Conservation (phyloP, 768 basidiomycete species). For the Mrakia gelida region DNA sequence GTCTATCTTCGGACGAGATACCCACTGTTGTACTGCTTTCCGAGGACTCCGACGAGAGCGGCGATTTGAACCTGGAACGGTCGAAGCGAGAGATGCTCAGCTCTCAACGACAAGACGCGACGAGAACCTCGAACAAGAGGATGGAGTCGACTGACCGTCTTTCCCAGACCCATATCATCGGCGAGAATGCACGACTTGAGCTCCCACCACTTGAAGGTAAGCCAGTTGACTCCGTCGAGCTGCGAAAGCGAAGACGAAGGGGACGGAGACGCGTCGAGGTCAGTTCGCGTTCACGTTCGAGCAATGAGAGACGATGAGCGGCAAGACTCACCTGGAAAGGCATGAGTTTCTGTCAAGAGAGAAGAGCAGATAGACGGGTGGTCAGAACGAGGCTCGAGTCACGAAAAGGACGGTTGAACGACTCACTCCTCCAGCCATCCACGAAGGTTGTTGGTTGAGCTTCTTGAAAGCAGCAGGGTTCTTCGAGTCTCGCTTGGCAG, state of each 20-base stretch:
- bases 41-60: conserved; percentile 69
- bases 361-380: conserved; percentile 1
- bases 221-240: conserved; percentile 47
- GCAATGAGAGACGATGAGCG: background rate
- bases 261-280: background rate
- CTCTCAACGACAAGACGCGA: background rate
- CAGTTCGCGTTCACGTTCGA: background rate
- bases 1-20: background rate
- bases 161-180: conserved; percentile 91
- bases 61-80: conserved; percentile 69
- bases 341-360: conserved; percentile 55
- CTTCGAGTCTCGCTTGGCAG: conserved; percentile 37
- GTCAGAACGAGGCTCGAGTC: background rate
- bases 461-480: conserved; percentile 46
- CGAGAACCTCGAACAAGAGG: too few species aligned
- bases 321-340: conserved; percentile 65
- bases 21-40: conserved; percentile 49
- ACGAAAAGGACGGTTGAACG: too few species aligned
- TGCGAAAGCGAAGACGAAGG: conserved; percentile 25
- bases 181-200: conserved; percentile 57
- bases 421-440: conserved; percentile 53
- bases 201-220: conserved; percentile 47
- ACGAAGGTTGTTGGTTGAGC: conserved; percentile 56
- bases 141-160: conserved; percentile 39
- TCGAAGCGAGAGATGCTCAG: conserved; percentile 80